These are phyloP conservation scores for Phtheirospermum japonicum DNA, from an alignment of 257 asterid genomes.

Conservation along the genomic window DNA sequence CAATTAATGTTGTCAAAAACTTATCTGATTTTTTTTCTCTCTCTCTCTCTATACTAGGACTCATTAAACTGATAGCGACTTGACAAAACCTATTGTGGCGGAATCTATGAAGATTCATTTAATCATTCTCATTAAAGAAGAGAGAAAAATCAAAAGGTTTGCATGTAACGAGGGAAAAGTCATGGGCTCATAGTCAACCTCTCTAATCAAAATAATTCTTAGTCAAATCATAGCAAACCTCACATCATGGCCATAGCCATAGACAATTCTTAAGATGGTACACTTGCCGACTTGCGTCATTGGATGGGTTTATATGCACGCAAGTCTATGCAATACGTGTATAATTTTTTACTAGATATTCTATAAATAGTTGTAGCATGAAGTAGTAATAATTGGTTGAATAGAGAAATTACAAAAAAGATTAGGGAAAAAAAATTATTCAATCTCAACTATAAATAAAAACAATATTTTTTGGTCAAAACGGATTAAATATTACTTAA, in stretches of 20 bases:
- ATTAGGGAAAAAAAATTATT: too few species aligned
- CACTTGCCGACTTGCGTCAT: too few species aligned
- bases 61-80: background rate
- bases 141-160: background rate
- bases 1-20: too few species aligned
- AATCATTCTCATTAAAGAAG: background rate
- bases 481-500: background rate
- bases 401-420: too few species aligned
- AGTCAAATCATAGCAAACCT: slow-evolving; percentile 22
- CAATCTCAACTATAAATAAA: background rate
- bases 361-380: background rate
- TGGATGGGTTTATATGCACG: background rate
- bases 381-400: too few species aligned
- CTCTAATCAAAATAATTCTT: slow-evolving; percentile 9
- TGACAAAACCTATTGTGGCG: background rate
- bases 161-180: slow-evolving; percentile 11
- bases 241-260: slow-evolving; percentile 27
- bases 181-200: slow-evolving; percentile 14
- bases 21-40: too few species aligned
- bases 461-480: background rate
- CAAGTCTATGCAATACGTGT: background rate
- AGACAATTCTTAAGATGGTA: slow-evolving; percentile 1
- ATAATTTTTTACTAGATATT: background rate
- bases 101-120: slow-evolving; percentile 20
- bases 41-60: background rate